Evolutionary conservation across 2,329 filamentous ascomycete genomes (phyloP), one percentile per base, ranked within the genome.

Genomic region (Monosporascus sp.): DNA sequence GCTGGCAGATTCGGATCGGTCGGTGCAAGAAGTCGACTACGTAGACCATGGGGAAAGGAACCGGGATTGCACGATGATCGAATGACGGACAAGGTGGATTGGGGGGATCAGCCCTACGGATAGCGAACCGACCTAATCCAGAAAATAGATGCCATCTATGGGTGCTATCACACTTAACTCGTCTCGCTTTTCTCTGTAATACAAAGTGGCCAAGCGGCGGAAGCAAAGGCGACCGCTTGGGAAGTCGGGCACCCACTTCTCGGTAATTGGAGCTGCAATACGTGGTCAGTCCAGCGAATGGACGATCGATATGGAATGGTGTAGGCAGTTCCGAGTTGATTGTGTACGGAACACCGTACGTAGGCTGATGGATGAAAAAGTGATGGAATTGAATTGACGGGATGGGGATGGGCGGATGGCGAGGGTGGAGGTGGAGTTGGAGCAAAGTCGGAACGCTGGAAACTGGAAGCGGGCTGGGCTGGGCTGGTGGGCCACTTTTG

Each of bases 141-240:
- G 22, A 55, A 39, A 51, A 45, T 36, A 50, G 55, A 55, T 59
- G 59, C 57, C 59, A 61, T 61, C 53, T 61, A 61, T 50, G 48
- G 27, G 39, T 22, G 50, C 38, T 52, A 53, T 55, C 50, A 48
- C 25, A 5, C 39, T 46, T 7, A 22, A 17, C 15, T 46, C 43
- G 24, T n/a, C 27, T 46, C 43, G 43, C 8, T 27, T 31, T 31
- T 24, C 11, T 20, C 18, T 1, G 22, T 24, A 5, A 46, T 41
- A 8, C 17, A 41, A 9, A 41, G 38, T n/a, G 6, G 38, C 38
- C 38, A n/a, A n/a, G 17, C 17, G 9, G 38, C 38, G 9, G 17
- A 41, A 11, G 27, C 27, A 31, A 14, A 14, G 31, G 31, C 31
- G 31, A 35, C 31, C 31, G 31, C 31, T 35, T 35, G 31, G 5